Evolutionary conservation across 768 basidiomycete species (phyloP).

Genomic region (Rhodosporidiobolus odoratus): DNA sequence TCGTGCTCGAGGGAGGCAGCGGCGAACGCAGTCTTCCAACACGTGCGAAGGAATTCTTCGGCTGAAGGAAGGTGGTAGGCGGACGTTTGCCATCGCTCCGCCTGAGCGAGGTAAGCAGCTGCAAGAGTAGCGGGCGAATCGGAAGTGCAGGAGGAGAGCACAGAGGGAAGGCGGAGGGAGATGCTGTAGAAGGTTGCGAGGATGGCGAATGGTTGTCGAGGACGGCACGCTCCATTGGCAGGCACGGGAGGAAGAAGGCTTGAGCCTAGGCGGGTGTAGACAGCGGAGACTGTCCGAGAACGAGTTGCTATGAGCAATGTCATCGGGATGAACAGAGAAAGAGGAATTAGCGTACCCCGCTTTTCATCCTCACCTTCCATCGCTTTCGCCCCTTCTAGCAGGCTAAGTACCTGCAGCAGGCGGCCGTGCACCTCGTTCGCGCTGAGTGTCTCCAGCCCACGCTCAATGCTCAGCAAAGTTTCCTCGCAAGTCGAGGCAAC

Average conservation of each 20-base stretch:
- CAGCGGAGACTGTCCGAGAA: conserved; percentile 2
- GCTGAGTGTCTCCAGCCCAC: background rate
- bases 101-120: background rate
- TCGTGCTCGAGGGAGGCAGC: background rate
- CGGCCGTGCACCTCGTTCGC: conserved; percentile 36
- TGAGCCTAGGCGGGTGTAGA: background rate
- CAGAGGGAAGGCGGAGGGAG: conserved; percentile 6
- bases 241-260: background rate
- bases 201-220: conserved; percentile 15
- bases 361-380: background rate
- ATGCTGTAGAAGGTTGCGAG: conserved; percentile 20
- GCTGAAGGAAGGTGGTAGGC: conserved; percentile 25
- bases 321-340: no score
- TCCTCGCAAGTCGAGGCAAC: background rate
- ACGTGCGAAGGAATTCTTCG: conserved; percentile 21
- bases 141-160: background rate
- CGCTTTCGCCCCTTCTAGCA: conserved; percentile 16
- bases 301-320: background rate
- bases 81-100: background rate
- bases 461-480: conserved; percentile 3
- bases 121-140: background rate
- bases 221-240: background rate
- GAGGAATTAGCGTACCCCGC: background rate
- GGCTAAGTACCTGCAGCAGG: conserved; percentile 8
- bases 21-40: conserved; percentile 16